Conservation (phyloP, 495 filamentous ascomycete species). For the Podospora anserina region DNA sequence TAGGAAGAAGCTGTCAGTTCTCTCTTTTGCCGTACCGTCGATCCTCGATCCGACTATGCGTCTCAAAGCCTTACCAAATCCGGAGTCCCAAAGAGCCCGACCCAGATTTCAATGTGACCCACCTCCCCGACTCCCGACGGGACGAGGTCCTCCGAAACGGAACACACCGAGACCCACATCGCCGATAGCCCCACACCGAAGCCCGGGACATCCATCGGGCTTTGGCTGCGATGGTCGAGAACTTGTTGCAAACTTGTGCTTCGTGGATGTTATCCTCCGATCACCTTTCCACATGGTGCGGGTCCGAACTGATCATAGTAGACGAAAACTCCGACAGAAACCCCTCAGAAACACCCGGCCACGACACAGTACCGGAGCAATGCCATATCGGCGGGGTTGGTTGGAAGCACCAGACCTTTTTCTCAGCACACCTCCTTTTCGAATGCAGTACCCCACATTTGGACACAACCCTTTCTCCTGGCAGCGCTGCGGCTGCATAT, state of each 20-base stretch:
- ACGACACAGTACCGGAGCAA: neutral
- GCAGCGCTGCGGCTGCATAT: neutral
- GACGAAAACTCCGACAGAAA: neutral
- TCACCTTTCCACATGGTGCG: neutral
- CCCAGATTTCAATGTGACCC: neutral
- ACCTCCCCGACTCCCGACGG: neutral
- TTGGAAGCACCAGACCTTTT: neutral
- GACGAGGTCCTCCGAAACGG: neutral
- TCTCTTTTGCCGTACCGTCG: neutral
- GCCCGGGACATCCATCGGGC: neutral
- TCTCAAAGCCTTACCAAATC: neutral
- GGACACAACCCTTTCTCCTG: neutral
- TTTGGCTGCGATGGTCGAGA: neutral
- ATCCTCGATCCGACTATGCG: neutral
- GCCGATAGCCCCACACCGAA: neutral
- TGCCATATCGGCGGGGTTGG: neutral
- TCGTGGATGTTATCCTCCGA: neutral
- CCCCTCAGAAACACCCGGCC: neutral
- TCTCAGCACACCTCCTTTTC: constrained; percentile 4
- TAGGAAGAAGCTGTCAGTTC: neutral
- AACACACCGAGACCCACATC: neutral
- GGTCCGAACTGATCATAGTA: neutral
- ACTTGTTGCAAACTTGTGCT: neutral
- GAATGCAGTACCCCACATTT: neutral
- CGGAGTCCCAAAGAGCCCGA: neutral